A percentile compares a stretch with the other conserved stretches of the same genome.
These are phyloP conservation scores for Iberis pinnata DNA, from an alignment of 345 rosid genomes.

Conservation along the genomic window DNA sequence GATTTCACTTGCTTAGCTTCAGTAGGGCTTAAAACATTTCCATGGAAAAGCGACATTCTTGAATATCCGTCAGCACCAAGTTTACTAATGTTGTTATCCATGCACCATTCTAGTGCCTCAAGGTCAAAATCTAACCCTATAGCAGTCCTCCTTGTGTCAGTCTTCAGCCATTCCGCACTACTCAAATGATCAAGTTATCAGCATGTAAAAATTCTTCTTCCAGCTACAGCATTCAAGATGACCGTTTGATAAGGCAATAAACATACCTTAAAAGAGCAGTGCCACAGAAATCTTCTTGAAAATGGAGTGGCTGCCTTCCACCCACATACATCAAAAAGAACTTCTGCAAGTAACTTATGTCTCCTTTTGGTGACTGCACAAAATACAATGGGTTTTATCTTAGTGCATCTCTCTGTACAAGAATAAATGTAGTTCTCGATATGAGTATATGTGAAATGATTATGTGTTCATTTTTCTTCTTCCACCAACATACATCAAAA, in stretches of 20 bases:
- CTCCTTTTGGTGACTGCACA: slow-evolving; percentile 84
- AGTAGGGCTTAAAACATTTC: slow-evolving; percentile 68
- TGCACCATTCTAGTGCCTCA: slow-evolving; percentile 78
- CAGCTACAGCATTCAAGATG: neutral
- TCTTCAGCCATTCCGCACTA: slow-evolving; percentile 80
- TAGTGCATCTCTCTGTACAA: no score
- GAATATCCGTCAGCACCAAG: slow-evolving; percentile 58
- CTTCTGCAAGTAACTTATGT: slow-evolving; percentile 81
- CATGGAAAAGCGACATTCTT: slow-evolving; percentile 75
- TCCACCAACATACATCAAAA: neutral
- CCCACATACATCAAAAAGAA: slow-evolving; percentile 77
- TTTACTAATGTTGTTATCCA: slow-evolving; percentile 63
- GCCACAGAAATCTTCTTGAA: slow-evolving; percentile 96
- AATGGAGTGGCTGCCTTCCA: slow-evolving; percentile 75
- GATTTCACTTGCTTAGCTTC: slow-evolving; percentile 54
- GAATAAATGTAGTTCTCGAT: no score
- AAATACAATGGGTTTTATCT: neutral
- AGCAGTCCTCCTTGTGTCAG: slow-evolving; percentile 76
- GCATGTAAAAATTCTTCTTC: slow-evolving; percentile 2
- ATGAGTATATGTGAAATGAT: no score
- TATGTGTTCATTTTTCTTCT: no score
- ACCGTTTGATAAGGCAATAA: no score
- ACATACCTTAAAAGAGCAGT: slow-evolving; percentile 76
- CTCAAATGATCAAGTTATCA: slow-evolving; percentile 2
- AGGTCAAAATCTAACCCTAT: slow-evolving; percentile 81